Conservation (phyloP, 2,329 filamentous ascomycete species). For the Lecanicillium sp. region DNA sequence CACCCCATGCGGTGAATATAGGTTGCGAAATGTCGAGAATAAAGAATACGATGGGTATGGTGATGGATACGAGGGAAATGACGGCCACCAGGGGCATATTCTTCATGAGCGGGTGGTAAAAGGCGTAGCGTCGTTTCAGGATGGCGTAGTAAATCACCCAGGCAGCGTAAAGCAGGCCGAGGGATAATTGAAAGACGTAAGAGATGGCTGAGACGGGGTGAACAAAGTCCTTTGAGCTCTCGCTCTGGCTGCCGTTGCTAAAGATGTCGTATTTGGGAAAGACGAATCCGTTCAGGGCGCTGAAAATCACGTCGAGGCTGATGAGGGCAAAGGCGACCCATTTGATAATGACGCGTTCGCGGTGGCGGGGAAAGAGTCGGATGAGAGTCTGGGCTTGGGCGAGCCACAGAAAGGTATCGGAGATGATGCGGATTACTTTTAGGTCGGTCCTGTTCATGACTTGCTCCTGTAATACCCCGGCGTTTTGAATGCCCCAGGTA, state of each 20-base stretch:
- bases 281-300: constrained; percentile 79
- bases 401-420: constrained; percentile 93
- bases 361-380: constrained; percentile 87
- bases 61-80: constrained; percentile 70
- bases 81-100: constrained; percentile 77
- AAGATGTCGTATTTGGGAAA: constrained; percentile 43
- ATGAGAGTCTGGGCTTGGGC: constrained; percentile 96
- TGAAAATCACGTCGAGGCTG: constrained; percentile 82
- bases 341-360: constrained; percentile 97
- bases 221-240: constrained; percentile 45
- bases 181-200: constrained; percentile 81
- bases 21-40: constrained; percentile 83
- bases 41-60: constrained; percentile 89
- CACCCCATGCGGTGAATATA: constrained; percentile 83
- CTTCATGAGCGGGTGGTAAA: constrained; percentile 83
- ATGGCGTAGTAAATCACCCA: constrained; percentile 92
- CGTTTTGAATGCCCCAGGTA: constrained; percentile 69
- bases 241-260: constrained; percentile 56
- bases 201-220: constrained; percentile 86
- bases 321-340: constrained; percentile 96
- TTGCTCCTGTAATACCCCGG: constrained; percentile 62
- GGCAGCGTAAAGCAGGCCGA: constrained; percentile 81
- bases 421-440: constrained; percentile 85
- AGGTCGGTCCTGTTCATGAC: constrained; percentile 82
- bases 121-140: constrained; percentile 87